These are phyloP conservation scores for Penicillium hesseltinei DNA, from an alignment of 2,329 filamentous ascomycete genomes.

Conservation along the genomic window DNA sequence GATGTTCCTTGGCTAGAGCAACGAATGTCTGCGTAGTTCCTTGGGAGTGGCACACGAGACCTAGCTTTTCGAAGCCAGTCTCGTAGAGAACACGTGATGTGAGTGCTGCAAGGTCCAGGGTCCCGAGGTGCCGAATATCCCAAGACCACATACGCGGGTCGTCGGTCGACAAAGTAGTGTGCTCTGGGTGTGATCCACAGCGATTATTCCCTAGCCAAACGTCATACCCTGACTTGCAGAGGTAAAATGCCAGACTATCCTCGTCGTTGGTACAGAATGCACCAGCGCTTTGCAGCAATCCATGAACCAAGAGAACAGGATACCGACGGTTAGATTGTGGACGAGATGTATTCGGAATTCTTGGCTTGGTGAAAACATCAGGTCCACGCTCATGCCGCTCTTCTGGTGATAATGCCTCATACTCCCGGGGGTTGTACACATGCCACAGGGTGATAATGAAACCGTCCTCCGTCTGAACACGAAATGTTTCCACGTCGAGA, in stretches of 20 bases:
- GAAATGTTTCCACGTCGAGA: conserved; percentile 76
- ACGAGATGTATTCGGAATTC: conserved; percentile 24
- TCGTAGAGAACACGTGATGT: conserved; percentile 75
- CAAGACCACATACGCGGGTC: conserved; percentile 96
- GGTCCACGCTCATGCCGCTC: conserved; percentile 54
- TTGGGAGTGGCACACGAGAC: conserved; percentile 83
- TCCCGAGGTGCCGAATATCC: conserved; percentile 93
- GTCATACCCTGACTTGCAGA: conserved; percentile 89
- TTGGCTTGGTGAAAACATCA: conserved; percentile 57
- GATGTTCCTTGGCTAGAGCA: conserved; percentile 83
- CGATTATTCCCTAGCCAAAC: conserved; percentile 95
- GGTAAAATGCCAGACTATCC: conserved; percentile 82
- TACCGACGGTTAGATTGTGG: conserved; percentile 49
- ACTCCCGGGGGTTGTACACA: conserved; percentile 78
- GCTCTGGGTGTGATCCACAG: conserved; percentile 77
- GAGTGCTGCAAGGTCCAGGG: conserved; percentile 80
- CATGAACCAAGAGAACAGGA: conserved; percentile 83
- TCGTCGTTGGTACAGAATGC: conserved; percentile 91
- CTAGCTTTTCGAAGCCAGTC: conserved; percentile 80
- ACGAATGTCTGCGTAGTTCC: conserved; percentile 87
- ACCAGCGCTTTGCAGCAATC: conserved; percentile 80
- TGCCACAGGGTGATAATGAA: conserved; percentile 90
- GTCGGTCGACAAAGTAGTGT: conserved; percentile 65
- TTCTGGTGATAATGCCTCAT: conserved; percentile 54
- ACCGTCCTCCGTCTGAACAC: conserved; percentile 89